Percentiles rank a stretch among this genome's conserved stretches.
Evolutionary conservation across 306 rosid genomes (phyloP).

Genomic region (Vigna angularis): DNA sequence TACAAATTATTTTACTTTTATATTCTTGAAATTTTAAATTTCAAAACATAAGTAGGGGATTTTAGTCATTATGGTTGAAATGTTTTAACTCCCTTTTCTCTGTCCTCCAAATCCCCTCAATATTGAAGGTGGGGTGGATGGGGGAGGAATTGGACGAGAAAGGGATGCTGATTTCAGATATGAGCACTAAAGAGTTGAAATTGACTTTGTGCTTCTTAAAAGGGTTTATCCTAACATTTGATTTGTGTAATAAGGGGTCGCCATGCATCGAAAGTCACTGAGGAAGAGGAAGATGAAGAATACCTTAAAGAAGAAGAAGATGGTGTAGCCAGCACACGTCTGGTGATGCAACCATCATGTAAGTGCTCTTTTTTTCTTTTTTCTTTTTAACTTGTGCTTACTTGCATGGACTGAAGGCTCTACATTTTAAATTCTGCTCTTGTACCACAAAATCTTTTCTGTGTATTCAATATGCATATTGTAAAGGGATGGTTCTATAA

Average conservation of each 20-base stretch:
- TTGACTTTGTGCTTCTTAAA: slow-evolving; percentile 24
- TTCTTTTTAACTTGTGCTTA: slow-evolving; percentile 3
- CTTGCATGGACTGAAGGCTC: background rate
- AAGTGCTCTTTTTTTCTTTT: slow-evolving; percentile 30
- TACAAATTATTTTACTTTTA: background rate
- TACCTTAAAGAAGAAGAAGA: slow-evolving; percentile 96
- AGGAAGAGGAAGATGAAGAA: slow-evolving; percentile 98
- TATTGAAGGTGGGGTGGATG: too few relatives aligned
- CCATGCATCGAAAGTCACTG: slow-evolving; percentile 95
- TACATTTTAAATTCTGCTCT: background rate
- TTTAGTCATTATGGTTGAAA: background rate
- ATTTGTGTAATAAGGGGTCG: slow-evolving; percentile 74
- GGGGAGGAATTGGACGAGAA: too few relatives aligned
- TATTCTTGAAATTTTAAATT: background rate
- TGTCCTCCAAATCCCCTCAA: too few relatives aligned
- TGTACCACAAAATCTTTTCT: background rate
- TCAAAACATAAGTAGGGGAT: background rate
- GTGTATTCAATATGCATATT: background rate
- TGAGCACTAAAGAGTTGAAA: background rate
- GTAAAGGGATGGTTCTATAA: background rate
- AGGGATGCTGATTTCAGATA: too few relatives aligned
- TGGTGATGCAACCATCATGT: slow-evolving; percentile 94
- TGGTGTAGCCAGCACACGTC: slow-evolving; percentile 78
- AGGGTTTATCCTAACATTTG: slow-evolving; percentile 21
- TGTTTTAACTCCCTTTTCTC: background rate